Evolutionary conservation across 2,329 filamentous ascomycete genomes (phyloP).

Genomic region (Fusarium sarcochroum): DNA sequence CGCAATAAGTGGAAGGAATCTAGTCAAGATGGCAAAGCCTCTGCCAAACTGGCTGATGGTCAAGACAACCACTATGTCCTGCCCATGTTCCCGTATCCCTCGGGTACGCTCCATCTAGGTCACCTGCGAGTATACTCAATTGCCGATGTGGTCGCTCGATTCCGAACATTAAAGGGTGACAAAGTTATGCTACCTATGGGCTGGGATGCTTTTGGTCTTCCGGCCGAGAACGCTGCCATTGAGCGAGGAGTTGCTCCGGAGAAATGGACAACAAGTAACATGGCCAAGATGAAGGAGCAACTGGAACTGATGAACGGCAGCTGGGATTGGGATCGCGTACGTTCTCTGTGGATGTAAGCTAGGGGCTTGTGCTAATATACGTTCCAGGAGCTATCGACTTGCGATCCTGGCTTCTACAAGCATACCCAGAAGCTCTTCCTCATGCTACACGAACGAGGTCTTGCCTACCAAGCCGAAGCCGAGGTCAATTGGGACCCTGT

Average conservation of each 20-base stretch:
- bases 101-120: constrained; percentile 86
- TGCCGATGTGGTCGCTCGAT: constrained; percentile 86
- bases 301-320: constrained; percentile 82
- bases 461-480: constrained; percentile 87
- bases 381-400: constrained; percentile 83
- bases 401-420: constrained; percentile 87
- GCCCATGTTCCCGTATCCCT: constrained; percentile 95
- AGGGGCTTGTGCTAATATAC: constrained; percentile 13
- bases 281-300: constrained; percentile 87
- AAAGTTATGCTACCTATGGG: constrained; percentile 90
- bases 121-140: constrained; percentile 93
- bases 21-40: constrained; percentile 2
- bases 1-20: constrained; percentile 59
- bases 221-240: constrained; percentile 92
- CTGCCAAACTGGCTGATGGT: constrained; percentile 34
- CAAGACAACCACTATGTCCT: constrained; percentile 75
- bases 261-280: constrained; percentile 85
- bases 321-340: constrained; percentile 87
- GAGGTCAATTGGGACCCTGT: constrained; percentile 92
- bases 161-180: constrained; percentile 79
- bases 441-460: constrained; percentile 77
- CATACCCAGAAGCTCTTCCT: constrained; percentile 91
- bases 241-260: constrained; percentile 84
- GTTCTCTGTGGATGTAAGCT: constrained; percentile 51
- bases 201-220: constrained; percentile 93